A percentile compares a stretch with the other conserved stretches of the same genome.
These are phyloP conservation scores for Pseudogymnoascus sp. DNA, from an alignment of 2,329 filamentous ascomycete genomes.

Conservation along the genomic window DNA sequence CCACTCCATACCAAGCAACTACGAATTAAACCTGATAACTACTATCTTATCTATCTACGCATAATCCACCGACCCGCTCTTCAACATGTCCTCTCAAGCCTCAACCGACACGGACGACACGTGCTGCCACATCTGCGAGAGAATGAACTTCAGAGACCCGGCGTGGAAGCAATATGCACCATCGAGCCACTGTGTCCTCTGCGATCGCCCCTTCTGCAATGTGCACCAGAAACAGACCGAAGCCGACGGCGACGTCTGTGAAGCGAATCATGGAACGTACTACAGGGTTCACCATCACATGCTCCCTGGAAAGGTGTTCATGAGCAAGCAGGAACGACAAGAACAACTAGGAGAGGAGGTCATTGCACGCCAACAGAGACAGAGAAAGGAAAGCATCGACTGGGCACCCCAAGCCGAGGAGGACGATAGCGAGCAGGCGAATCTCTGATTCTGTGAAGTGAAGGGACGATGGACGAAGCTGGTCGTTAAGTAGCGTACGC, in stretches of 20 bases:
- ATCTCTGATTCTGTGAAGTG: not conserved
- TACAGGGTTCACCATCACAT: not conserved
- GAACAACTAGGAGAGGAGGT: not conserved
- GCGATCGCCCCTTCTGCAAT: not conserved
- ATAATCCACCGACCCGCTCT: not conserved
- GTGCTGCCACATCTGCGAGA: constrained; percentile 6
- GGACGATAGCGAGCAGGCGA: not conserved
- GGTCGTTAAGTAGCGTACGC: not conserved
- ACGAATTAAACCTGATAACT: not conserved
- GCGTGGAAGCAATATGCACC: constrained; percentile 1
- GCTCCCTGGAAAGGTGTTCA: constrained; percentile 3
- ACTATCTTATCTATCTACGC: not conserved
- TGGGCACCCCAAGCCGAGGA: not conserved
- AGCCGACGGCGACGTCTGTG: not conserved
- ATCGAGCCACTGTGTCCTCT: constrained; percentile 2
- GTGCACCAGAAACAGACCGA: not conserved
- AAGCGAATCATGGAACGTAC: constrained; percentile 3
- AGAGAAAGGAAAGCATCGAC: constrained; percentile 1
- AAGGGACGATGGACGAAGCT: not conserved
- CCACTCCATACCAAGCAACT: not conserved
- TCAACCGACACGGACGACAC: not conserved
- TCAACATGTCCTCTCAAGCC: not conserved
- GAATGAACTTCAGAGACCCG: not conserved
- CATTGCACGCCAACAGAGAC: not conserved
- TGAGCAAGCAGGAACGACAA: not conserved